phyloP scores from a whole-genome alignment of 768 basidiomycete genomes.

The Leccinum ochraceum region DNA sequence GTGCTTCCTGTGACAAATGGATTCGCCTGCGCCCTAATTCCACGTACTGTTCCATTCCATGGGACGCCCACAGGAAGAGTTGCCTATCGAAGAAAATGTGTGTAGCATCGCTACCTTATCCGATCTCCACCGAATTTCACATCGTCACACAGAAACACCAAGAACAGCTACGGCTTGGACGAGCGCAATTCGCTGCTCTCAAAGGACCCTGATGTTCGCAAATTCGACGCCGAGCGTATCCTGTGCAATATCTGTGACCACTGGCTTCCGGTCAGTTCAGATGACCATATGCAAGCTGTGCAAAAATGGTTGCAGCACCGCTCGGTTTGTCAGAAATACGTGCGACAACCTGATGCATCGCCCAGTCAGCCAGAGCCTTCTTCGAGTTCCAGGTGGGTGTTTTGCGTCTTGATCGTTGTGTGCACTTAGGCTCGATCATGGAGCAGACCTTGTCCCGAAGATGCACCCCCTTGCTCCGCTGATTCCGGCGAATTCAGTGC shows the following conservation, averaged over 20 bases:
- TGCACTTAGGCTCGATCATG: not conserved
- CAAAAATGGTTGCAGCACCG: constrained; percentile 69
- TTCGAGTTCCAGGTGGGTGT: constrained; percentile 25
- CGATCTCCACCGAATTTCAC: constrained; percentile 11
- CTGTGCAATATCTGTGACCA: constrained; percentile 67
- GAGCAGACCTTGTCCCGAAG: constrained; percentile 15
- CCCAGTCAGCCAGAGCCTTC: constrained; percentile 22
- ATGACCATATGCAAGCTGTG: constrained; percentile 61
- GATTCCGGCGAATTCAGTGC: constrained; percentile 25
- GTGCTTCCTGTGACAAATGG: constrained; percentile 88
- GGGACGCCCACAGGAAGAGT: constrained; percentile 84
- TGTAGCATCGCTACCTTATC: constrained; percentile 24
- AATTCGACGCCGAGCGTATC: constrained; percentile 72
- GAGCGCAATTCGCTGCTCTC: constrained; percentile 59
- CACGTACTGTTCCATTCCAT: constrained; percentile 85
- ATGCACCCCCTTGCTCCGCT: constrained; percentile 32
- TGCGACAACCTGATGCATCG: constrained; percentile 9
- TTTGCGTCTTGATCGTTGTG: constrained; percentile 7
- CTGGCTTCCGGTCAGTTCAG: constrained; percentile 63
- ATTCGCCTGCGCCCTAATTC: constrained; percentile 84
- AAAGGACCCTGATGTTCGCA: constrained; percentile 70
- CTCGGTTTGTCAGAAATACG: constrained; percentile 48
- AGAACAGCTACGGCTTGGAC: constrained; percentile 59
- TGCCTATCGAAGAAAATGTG: constrained; percentile 79
- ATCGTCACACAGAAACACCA: constrained; percentile 33